A percentile compares a stretch with the other conserved stretches of the same genome.
phyloP scores from a whole-genome alignment of 441 rosid species.

The Brassica hybrid region DNA sequence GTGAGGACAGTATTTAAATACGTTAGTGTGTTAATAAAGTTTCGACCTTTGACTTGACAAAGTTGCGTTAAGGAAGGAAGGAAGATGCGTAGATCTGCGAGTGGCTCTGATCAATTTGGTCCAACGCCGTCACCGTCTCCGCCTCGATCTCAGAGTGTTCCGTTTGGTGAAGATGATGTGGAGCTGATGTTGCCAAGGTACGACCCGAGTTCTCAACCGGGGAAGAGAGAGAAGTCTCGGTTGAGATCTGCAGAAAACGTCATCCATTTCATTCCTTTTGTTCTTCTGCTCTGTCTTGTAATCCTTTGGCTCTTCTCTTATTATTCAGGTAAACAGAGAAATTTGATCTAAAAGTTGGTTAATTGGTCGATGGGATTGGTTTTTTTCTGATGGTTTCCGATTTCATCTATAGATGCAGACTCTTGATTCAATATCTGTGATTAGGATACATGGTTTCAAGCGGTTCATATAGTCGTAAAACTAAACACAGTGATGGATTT shows the following conservation, averaged over 20 bases:
- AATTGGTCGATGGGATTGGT: too few relatives aligned
- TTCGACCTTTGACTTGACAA: conserved; percentile 36
- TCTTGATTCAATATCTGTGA: too few relatives aligned
- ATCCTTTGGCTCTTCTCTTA: conserved; percentile 83
- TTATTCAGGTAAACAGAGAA: conserved; percentile 47
- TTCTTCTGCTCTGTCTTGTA: conserved; percentile 62
- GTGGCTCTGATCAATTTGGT: conserved; percentile 47
- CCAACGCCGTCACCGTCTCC: conserved; percentile 10
- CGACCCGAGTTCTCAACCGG: conserved; percentile 68
- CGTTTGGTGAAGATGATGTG: conserved; percentile 25
- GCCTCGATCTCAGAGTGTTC: conserved; percentile 32
- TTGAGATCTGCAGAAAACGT: conserved; percentile 77
- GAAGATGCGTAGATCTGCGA: conserved; percentile 76
- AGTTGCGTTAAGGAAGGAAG: conserved; percentile 41
- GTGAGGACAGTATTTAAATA: conserved; percentile 26
- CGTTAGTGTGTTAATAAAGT: conserved; percentile 24
- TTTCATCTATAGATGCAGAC: too few relatives aligned
- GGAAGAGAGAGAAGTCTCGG: conserved; percentile 65
- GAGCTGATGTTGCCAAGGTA: conserved; percentile 60
- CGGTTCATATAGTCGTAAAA: too few relatives aligned
- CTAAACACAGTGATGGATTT: too few relatives aligned
- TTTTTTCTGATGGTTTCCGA: too few relatives aligned
- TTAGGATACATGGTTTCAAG: too few relatives aligned
- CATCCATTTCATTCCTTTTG: conserved; percentile 77
- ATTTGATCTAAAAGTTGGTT: not conserved